phyloP scores from a whole-genome alignment of 2,329 filamentous ascomycete species.

The Ceratocystis harringtonii region DNA sequence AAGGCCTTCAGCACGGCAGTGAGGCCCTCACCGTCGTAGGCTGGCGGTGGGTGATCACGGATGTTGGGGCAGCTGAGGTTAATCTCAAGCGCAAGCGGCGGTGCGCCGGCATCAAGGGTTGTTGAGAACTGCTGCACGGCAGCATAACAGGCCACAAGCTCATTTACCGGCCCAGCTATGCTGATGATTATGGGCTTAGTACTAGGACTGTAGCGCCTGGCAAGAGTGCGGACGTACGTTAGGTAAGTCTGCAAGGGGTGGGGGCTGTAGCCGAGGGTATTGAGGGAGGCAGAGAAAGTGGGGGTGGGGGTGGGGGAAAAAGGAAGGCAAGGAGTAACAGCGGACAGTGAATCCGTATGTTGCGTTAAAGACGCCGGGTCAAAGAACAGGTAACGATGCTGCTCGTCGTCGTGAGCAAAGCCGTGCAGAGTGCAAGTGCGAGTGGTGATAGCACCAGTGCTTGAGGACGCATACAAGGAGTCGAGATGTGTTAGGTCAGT shows the following conservation, averaged over 20 bases:
- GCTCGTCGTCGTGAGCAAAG: conserved; percentile 44
- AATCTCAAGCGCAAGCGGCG: conserved; percentile 54
- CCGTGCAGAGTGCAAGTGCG: conserved; percentile 51
- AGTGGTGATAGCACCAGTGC: conserved; percentile 60
- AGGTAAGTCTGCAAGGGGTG: conserved; percentile 45
- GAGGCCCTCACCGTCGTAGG: conserved; percentile 43
- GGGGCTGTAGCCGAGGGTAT: conserved; percentile 63
- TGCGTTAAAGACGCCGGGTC: conserved; percentile 24
- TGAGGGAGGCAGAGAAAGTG: conserved; percentile 36
- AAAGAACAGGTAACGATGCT: conserved; percentile 56
- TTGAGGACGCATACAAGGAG: conserved; percentile 42
- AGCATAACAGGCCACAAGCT: conserved; percentile 42
- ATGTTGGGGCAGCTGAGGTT: conserved; percentile 74
- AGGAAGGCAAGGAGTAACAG: conserved; percentile 19
- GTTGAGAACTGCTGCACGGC: conserved; percentile 29
- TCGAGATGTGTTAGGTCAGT: conserved; percentile 47
- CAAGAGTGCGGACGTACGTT: conserved; percentile 35
- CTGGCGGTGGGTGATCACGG: conserved; percentile 49
- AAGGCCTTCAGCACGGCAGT: conserved; percentile 39
- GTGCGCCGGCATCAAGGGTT: conserved; percentile 21
- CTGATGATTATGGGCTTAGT: conserved; percentile 53
- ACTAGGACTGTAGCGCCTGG: conserved; percentile 19
- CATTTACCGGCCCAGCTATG: conserved; percentile 47
- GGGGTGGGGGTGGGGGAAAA: conserved; percentile 19
- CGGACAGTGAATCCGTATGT: conserved; percentile 8